Percentiles rank a stretch among this genome's conserved stretches.
phyloP scores from a whole-genome alignment of 768 basidiomycete species.

The Xerocomellus dryophilus region DNA sequence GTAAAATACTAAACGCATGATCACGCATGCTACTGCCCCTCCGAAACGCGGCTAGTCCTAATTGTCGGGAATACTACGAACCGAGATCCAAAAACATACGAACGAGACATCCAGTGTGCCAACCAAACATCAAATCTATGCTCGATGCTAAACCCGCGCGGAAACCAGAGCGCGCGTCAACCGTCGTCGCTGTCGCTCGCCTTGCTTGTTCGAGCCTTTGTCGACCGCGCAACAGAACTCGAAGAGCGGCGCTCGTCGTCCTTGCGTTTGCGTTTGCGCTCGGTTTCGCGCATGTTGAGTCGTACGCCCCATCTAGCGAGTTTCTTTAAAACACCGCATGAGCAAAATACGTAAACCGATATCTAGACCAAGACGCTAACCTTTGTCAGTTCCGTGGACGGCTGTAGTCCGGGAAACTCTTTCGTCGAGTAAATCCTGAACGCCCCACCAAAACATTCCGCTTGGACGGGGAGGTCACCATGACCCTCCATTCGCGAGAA shows the following conservation, averaged over 20 bases:
- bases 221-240: conserved; percentile 4
- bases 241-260: conserved; percentile 8
- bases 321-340: conserved; percentile 24
- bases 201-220: conserved; percentile 3
- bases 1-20: conserved; percentile 8
- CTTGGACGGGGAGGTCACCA: conserved; percentile 44
- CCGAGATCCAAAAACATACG: not conserved
- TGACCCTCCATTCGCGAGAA: conserved; percentile 35
- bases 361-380: conserved; percentile 21
- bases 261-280: conserved; percentile 37
- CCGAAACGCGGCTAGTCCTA: conserved; percentile 3
- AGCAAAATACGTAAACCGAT: not conserved
- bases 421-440: conserved; percentile 73
- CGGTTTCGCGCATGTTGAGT: conserved; percentile 37
- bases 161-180: conserved; percentile 6
- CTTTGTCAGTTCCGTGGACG: conserved; percentile 70
- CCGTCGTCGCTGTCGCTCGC: conserved; percentile 28
- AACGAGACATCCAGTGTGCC: conserved; percentile 7
- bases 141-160: not conserved
- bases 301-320: conserved; percentile 35
- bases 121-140: conserved; percentile 5
- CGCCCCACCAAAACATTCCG: conserved; percentile 63
- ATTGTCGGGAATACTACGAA: conserved; percentile 12
- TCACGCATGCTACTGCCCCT: not conserved
- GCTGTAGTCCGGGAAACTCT: conserved; percentile 67